Evolutionary conservation across 352 stramenopile genomes (phyloP).

Genomic region (Phytophthora citricola): DNA sequence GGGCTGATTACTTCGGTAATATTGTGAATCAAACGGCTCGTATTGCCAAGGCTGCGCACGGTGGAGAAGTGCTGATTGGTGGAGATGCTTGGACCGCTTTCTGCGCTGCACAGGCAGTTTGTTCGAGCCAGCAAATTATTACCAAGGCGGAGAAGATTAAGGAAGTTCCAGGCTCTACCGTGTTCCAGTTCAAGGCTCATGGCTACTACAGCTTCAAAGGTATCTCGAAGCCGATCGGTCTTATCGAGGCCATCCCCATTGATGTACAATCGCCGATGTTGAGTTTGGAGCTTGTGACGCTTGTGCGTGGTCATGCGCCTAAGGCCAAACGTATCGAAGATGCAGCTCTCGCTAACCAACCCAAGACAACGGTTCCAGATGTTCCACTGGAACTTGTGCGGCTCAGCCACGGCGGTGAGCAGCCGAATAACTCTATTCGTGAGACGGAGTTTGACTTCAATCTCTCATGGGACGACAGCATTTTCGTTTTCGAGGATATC

Average conservation of each 20-base stretch:
- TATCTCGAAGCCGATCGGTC: constrained; percentile 79
- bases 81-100: constrained; percentile 83
- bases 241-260: constrained; percentile 84
- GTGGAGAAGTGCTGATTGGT: constrained; percentile 84
- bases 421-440: constrained; percentile 81
- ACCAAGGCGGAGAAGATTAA: constrained; percentile 53
- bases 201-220: constrained; percentile 89
- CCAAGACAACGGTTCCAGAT: constrained; percentile 53
- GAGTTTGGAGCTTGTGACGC: constrained; percentile 43
- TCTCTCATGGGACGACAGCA: constrained; percentile 76
- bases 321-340: constrained; percentile 79
- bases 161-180: constrained; percentile 52
- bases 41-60: constrained; percentile 85
- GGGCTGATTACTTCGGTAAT: constrained; percentile 90
- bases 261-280: constrained; percentile 60
- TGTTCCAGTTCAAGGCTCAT: constrained; percentile 88
- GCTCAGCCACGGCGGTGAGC: constrained; percentile 67
- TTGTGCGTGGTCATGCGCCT: constrained; percentile 45
- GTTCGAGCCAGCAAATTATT: constrained; percentile 45
- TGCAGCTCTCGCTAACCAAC: constrained; percentile 44
- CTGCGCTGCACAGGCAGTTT: constrained; percentile 42
- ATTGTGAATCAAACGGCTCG: constrained; percentile 91
- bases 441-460: constrained; percentile 81
- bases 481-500: constrained; percentile 77
- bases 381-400: constrained; percentile 68